Evolutionary conservation across 805 yeast genomes (phyloP), one percentile per base, ranked within the genome.

Genomic region (Candida ponderosae): DNA sequence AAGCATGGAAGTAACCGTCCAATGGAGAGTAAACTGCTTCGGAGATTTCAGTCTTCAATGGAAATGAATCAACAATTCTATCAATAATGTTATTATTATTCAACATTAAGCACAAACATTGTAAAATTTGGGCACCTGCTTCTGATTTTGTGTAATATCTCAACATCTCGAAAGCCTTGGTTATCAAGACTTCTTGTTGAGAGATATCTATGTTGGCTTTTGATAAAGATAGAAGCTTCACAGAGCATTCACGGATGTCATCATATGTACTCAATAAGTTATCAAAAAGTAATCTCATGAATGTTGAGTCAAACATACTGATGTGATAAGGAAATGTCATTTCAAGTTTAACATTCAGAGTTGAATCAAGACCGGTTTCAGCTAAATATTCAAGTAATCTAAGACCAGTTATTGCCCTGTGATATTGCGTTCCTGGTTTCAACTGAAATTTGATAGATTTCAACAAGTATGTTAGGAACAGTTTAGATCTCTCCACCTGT

Each of bases 41-140:
- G 0, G 74, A 72, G 10, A 51, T 44, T 1, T 48, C 41, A 3
- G 69, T 45, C 9, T 63, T 55, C 7, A 45, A 20, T 3, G 62
- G 59, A 13, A 79, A 48, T 18, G 48, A 53, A 0, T 40, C 36
- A 0, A 72, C 33, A 7, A 78, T 43, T 2, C 41, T 35, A 47
- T 45, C 18, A 70, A 47, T 32, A 60, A 66, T 18, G 32, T 39
- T 2, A 35, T 29, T 36, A 54, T 56, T 43, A 58, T 53, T 63
- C 57, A 39, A 67, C 49, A 40, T 47, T 44, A 34, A 67, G 66
- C 16, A 80, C 41, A 50, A 78, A 69, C 48, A 34, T 31, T 73
- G 75, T 21, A 82, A 60, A 14, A 79, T 62, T 29, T 78, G 71
- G 0, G 95, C 88, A 8, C 89, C 96, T 18, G 85, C 80, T 41